Evolutionary conservation across 2,329 filamentous ascomycete species (phyloP), one percentile per base, ranked within the genome.

Genomic region (Pseudopithomyces chartarum): DNA sequence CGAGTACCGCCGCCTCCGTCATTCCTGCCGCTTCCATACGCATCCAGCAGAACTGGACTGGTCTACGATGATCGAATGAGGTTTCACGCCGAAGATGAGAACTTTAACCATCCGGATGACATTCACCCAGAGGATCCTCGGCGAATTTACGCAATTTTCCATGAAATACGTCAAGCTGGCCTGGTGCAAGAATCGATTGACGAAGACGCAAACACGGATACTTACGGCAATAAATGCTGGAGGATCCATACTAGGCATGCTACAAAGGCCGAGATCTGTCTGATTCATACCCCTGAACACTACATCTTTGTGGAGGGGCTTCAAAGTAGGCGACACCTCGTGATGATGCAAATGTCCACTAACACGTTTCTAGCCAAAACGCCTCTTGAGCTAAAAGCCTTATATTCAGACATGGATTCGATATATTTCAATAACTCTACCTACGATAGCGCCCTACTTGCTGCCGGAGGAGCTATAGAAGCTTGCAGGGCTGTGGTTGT

Each of bases 91-190:
- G 96, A 97, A 71, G 80, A 82, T 2, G 78, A 80, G 3, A 76
- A 80, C 17, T 58, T 66, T 29, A 64, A 63, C 0, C 73, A 74
- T 26, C 83, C 84, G 1, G 85, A 87, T 46, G 89, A 94, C 20
- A 89, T 96, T 20, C 95, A 99, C 69, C 95, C 95, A 0, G 95
- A 99, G 75, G 95, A 99, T 68, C 95, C 95, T 1, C 84, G 92
- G 26, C 87, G 95, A 13, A 97, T 99, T 57, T 91, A 93, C 67
- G 89, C 91, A 68, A 99, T 99, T 64, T 97, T 95, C 82, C 89
- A 91, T 65, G 91, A 91, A 38, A 90, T 99, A 65, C 92, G 90
- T 71, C 84, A 88, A 64, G 89, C 89, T 38, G 93, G 92, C 0
- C 82, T 98, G 2, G 86, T 97, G 7, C 92, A 84, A 64, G 80